Evolutionary conservation across 1,284 basidiomycete genomes (phyloP), one percentile per base, ranked within the genome.

Genomic region (Sporisorium scitamineum): DNA sequence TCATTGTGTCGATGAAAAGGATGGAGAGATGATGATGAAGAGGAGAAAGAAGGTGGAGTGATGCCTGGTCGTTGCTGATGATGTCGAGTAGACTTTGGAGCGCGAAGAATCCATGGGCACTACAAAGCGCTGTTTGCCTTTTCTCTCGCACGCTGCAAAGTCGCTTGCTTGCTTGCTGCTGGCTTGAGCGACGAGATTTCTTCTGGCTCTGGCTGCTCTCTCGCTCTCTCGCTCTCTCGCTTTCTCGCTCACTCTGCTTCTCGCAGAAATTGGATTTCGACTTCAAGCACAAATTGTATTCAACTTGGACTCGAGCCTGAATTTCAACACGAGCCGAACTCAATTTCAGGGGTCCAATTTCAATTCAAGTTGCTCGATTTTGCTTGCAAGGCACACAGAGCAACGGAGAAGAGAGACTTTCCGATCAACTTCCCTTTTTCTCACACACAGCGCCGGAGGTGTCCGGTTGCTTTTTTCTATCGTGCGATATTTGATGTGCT

Each of bases 111-210:
- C 53, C 9, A 56, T n/a, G n/a, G n/a, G n/a, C 37, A 41, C 9
- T 29, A 18, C 31, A 2, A 39, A 4, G 10, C 41, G 16, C 39
- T 29, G 5, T 9, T 7, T 22, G 0, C 2, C 39, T 42, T 29
- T 42, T 61, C 57, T 66, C 69, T 71, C 69, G 69, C 63, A 71
- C 69, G 63, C 68, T 50, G 44, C 44, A 63, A 39, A 11, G 14
- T 31, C 9, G n/a, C 20, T n/a, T 22, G 20, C 11, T 10, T 37
- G 8, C 18, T 10, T 42, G 52, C 24, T 51, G 32, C 32, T 61
- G 61, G 61, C 61, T 62, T 62, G 61, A 62, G 54, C 61, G 61
- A 62, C 47, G 53, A 54, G 41, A 48, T 54, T 62, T 62, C 65
- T 67, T 61, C 65, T 53, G 14, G 41, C 8, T 29, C 41, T 54